Evolutionary conservation across 176 grass and related monocot species (phyloP), one percentile per base, ranked within the genome.

Genomic region (Bonia amplexicaulis): DNA sequence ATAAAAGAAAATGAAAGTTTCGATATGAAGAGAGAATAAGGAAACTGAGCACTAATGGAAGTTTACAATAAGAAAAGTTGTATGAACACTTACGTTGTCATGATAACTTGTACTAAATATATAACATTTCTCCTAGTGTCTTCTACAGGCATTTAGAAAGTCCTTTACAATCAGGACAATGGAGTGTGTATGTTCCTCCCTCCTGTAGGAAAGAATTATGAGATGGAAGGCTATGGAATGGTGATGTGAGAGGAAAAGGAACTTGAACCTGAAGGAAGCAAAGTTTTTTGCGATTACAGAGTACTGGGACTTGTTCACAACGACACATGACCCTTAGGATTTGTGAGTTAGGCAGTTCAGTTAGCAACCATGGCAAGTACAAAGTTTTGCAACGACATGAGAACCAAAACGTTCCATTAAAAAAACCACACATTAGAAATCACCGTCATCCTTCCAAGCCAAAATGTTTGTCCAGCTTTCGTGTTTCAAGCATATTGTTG

Each of bases 181-280:
- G 71, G 33, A 54, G 12, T 73, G 33, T 4, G 42, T 71, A 74
- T 80, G 47, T 39, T 54, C 68, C 9, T 31, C 46, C 17, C 52
- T 54, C 54, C 55, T n/a, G 22, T 42, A 45, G 57, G 31, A 66
- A 84, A 27, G 12, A 66, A n/a, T n/a, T 80, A 35, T 84, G 60
- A 76, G 25, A 82, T 47, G 47, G 40, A 59, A 85, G 49, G 25
- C 39, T 70, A 78, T 33, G 4, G 26, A 35, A 59, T 33, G 19
- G 31, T 67, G 63, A 25, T 6, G 19, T 65, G 27, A 39, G 20
- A 80, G 27, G 29, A 66, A 66, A 17, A 25, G 17, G 26, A 64
- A 80, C 61, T 80, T 80, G 29, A 69, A 54, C 7, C 46, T 80
- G 12, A 66, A 66, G 44, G 17, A 66, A 65, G 60, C 42, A 79